Evolutionary conservation across 2,329 filamentous ascomycete species (phyloP), one percentile per base, ranked within the genome.

Genomic region (Aureobasidium lini): DNA sequence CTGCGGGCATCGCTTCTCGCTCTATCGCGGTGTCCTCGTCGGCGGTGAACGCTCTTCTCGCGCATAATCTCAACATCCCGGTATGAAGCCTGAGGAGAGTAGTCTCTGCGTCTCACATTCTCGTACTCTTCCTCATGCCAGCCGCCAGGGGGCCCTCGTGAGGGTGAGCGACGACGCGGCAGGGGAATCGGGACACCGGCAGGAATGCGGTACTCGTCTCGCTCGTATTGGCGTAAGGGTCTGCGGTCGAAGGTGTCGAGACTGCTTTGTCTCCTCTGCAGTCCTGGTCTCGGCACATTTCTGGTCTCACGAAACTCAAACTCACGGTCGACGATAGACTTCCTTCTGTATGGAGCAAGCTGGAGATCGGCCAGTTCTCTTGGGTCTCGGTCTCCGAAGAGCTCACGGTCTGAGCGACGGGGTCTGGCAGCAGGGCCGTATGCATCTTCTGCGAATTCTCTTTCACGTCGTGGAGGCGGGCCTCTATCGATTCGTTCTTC

Each of bases 221-320:
- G 73, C 39, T 86, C 78, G 36, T 56, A 29, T 62, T 80, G 80
- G 46, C 81, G 79, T 34, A 80, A 66, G 1, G 89, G 87, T 31
- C 84, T 84, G 50, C 91, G 85, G 73, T 96, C 92, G 69, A 90
- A 96, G 0, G 89, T 95, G 71, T 96, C 92, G 40, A 96, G 79
- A 56, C 90, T 95, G 13, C 90, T 95, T 71, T 95, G 91, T 44
- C 92, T 84, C 60, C 92, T 84, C 53, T 94, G 69, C 63, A 92
- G 80, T 32, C 79, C 79, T 2, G 90, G 91, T 47, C 88, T 81
- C 36, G 81, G 79, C 47, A 77, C 76, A 44, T 78, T 74, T 50
- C 62, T 60, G 54, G 62, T 53, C 42, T 67, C 64, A 18, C 46
- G 46, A 28, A 65, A 63, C 31, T 80, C 79, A 53, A 79, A 71